Evolutionary conservation across 2,329 filamentous ascomycete genomes (phyloP).

Genomic region (Ceratocystis destructans): DNA sequence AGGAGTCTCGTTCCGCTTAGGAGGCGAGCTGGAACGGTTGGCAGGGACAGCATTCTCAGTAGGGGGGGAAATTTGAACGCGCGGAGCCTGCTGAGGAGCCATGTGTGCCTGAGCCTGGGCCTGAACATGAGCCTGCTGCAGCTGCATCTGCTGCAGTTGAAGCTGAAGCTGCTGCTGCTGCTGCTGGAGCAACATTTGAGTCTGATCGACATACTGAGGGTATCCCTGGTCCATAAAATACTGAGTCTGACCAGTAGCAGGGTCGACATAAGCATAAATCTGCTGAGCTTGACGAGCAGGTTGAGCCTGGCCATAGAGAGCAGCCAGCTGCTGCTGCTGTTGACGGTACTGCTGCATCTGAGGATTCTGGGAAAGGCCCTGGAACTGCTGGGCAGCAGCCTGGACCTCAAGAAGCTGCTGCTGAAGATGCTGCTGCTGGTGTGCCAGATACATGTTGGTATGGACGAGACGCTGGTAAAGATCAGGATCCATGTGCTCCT

Average conservation of each 20-base stretch:
- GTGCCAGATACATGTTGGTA: conserved; percentile 81
- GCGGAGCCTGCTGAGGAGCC: conserved; percentile 33
- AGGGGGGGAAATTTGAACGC: conserved; percentile 71
- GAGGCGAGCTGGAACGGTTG: conserved; percentile 51
- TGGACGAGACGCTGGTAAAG: conserved; percentile 80
- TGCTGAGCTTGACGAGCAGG: conserved; percentile 31
- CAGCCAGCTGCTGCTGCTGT: conserved; percentile 32
- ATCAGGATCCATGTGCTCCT: conserved; percentile 68
- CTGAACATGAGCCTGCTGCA: conserved; percentile 29
- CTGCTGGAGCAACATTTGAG: conserved; percentile 30
- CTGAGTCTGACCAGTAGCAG: conserved; percentile 67
- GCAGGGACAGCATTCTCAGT: conserved; percentile 41
- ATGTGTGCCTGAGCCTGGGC: conserved; percentile 19
- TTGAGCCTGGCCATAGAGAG: conserved; percentile 23
- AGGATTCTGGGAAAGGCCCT: conserved; percentile 56
- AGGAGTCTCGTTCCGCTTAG: conserved; percentile 55
- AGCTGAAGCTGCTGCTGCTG: conserved; percentile 34
- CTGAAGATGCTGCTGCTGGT: conserved; percentile 89
- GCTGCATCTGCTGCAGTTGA: conserved; percentile 26
- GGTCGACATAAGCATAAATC: conserved; percentile 63
- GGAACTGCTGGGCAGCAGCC: conserved; percentile 68
- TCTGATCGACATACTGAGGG: conserved; percentile 28
- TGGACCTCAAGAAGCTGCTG: conserved; percentile 81
- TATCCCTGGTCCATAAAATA: conserved; percentile 61
- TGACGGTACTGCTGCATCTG: conserved; percentile 34